Conservation (phyloP, 768 basidiomycete genomes). For the Lactarius sp. region DNA sequence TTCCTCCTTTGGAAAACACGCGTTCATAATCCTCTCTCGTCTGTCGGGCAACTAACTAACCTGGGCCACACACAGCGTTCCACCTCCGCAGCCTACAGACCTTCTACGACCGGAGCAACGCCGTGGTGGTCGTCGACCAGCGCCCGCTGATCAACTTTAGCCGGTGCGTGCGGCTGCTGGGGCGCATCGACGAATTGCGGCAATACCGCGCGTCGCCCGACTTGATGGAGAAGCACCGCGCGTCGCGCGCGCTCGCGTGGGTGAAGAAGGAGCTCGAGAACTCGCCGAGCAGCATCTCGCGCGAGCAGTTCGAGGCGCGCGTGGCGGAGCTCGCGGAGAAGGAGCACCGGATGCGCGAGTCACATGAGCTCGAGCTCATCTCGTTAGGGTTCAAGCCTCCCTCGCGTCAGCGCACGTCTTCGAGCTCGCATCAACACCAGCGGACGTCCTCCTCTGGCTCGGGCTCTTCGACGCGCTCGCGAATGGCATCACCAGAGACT, state of each 20-base stretch:
- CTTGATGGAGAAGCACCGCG: slow-evolving; percentile 27
- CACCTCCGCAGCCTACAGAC: slow-evolving; percentile 28
- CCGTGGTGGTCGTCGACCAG: slow-evolving; percentile 27
- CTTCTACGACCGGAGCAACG: neutral
- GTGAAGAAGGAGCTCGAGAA: slow-evolving; percentile 38
- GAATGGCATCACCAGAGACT: neutral
- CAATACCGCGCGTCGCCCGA: slow-evolving; percentile 33
- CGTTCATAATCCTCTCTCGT: too few relatives aligned
- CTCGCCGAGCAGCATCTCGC: slow-evolving; percentile 29
- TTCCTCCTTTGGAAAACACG: neutral
- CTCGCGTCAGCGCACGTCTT: slow-evolving; percentile 1
- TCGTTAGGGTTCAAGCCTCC: slow-evolving; percentile 20
- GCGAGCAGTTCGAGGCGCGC: slow-evolving; percentile 35
- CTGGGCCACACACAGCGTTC: slow-evolving; percentile 30
- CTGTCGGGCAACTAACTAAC: too few relatives aligned
- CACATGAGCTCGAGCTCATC: slow-evolving; percentile 16
- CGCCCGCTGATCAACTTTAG: slow-evolving; percentile 41
- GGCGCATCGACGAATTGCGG: slow-evolving; percentile 34
- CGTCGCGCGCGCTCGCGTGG: slow-evolving; percentile 38
- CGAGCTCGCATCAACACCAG: neutral
- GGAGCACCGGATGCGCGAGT: slow-evolving; percentile 17
- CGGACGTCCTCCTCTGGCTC: slow-evolving; percentile 1
- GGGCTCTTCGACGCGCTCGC: neutral
- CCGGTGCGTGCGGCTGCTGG: slow-evolving; percentile 38
- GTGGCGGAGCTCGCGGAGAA: slow-evolving; percentile 28